Evolutionary conservation across 306 rosid species (phyloP).

Genomic region (Mimosa bimucronata): DNA sequence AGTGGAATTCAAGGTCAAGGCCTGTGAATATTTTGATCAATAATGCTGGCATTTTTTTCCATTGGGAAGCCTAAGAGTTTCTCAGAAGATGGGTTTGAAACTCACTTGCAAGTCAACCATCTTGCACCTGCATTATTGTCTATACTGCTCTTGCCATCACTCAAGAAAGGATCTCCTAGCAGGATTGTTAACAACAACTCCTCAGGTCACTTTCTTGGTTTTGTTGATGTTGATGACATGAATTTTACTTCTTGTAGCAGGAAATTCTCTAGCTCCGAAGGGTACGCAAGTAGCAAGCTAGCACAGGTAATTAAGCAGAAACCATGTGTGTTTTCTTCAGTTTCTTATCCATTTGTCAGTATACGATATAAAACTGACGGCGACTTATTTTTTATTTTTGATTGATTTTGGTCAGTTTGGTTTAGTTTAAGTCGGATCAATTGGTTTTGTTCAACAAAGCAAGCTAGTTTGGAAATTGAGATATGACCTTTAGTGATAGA

Average conservation of each 20-base stretch:
- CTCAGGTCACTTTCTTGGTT: neutral
- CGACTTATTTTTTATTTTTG: too few relatives aligned
- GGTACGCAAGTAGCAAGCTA: neutral
- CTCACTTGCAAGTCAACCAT: constrained; percentile 1
- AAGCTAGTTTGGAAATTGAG: too few relatives aligned
- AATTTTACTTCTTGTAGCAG: neutral
- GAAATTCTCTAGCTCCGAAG: neutral
- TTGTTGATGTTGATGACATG: neutral
- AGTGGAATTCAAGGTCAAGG: neutral
- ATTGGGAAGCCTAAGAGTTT: neutral
- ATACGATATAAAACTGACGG: too few relatives aligned
- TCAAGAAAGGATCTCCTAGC: neutral
- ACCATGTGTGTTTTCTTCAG: too few relatives aligned
- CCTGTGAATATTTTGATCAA: neutral
- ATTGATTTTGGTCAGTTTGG: too few relatives aligned
- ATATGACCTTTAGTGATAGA: too few relatives aligned
- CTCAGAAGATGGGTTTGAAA: neutral
- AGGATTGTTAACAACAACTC: neutral
- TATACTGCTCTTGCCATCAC: neutral
- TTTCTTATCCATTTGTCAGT: too few relatives aligned
- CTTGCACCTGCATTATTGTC: neutral
- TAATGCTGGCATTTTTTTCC: neutral
- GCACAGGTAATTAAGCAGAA: neutral
- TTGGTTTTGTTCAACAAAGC: too few relatives aligned
- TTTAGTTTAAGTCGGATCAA: too few relatives aligned